phyloP scores from a whole-genome alignment of 768 basidiomycete genomes.

The Rhodotorula taiwanensis region DNA sequence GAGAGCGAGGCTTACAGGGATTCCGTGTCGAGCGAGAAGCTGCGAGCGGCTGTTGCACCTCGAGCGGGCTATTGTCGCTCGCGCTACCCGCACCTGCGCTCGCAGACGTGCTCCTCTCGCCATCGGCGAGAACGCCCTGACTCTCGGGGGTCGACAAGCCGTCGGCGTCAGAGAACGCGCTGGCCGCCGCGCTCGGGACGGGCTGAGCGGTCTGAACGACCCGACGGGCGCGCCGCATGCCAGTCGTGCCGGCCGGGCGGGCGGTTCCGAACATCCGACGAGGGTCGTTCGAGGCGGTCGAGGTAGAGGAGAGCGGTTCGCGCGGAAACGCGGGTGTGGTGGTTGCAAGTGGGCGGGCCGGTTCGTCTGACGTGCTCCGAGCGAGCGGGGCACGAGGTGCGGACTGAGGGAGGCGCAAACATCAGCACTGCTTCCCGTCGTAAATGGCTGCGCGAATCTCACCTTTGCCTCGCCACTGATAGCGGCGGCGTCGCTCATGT shows the following conservation, averaged over 20 bases:
- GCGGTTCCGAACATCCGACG: slow-evolving; percentile 1
- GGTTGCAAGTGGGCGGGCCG: background rate
- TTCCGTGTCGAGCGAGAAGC: background rate
- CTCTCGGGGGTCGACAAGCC: background rate
- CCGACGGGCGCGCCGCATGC: background rate
- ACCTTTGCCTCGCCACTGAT: too few relatives aligned
- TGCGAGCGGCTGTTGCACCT: too few relatives aligned
- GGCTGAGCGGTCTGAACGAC: slow-evolving; percentile 7
- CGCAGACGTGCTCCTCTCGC: background rate
- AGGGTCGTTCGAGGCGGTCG: background rate
- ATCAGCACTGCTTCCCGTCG: too few relatives aligned
- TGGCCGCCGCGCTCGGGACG: background rate
- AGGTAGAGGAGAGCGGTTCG: slow-evolving; percentile 9
- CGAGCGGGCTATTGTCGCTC: background rate
- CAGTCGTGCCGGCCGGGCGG: background rate
- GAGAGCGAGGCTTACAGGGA: background rate
- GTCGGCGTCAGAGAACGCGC: background rate
- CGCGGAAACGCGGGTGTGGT: slow-evolving; percentile 22
- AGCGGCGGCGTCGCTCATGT: too few relatives aligned
- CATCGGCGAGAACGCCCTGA: background rate
- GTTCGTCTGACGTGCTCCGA: slow-evolving; percentile 4
- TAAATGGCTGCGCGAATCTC: too few relatives aligned
- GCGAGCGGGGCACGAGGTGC: background rate
- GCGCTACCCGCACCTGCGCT: background rate
- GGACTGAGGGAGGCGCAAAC: too few relatives aligned